Evolutionary conservation across 768 basidiomycete species (phyloP).

Genomic region (Leccinellum albellum): DNA sequence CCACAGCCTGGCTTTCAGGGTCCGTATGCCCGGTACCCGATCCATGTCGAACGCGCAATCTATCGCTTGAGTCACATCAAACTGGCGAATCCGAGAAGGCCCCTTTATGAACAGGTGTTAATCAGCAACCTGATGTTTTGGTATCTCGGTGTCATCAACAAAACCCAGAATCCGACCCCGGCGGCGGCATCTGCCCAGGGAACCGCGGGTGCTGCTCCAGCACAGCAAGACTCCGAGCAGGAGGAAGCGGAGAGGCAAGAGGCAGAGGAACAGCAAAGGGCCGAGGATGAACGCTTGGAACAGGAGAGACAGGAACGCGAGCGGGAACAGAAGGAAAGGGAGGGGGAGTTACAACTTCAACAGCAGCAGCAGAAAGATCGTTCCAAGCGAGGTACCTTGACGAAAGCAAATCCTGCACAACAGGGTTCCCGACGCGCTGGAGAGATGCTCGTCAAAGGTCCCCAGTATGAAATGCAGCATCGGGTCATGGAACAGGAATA

Average conservation of each 20-base stretch:
- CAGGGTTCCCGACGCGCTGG: constrained; percentile 58
- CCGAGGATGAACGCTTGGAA: constrained; percentile 43
- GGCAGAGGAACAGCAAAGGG: constrained; percentile 36
- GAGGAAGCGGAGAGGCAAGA: constrained; percentile 39
- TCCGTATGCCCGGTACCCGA: constrained; percentile 81
- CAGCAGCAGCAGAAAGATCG: constrained; percentile 40
- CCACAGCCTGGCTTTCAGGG: constrained; percentile 42
- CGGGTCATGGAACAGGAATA: constrained; percentile 91
- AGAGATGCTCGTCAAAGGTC: constrained; percentile 83
- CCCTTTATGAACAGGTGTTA: constrained; percentile 93
- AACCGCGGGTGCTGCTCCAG: constrained; percentile 16
- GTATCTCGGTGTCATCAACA: constrained; percentile 98
- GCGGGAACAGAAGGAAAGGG: constrained; percentile 42
- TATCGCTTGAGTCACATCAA: constrained; percentile 98
- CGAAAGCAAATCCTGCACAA: constrained; percentile 54
- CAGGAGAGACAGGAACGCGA: constrained; percentile 56
- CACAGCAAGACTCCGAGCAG: constrained; percentile 32
- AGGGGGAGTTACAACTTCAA: constrained; percentile 31
- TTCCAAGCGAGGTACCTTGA: constrained; percentile 53
- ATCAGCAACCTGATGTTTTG: constrained; percentile 98
- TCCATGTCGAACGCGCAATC: constrained; percentile 97
- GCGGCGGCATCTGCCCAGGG: constrained; percentile 35
- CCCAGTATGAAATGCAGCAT: constrained; percentile 93
- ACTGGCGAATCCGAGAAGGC: constrained; percentile 92
- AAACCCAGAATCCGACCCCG: constrained; percentile 56